phyloP scores from a whole-genome alignment of 495 filamentous ascomycete species.

The Penicillium pancosmium region DNA sequence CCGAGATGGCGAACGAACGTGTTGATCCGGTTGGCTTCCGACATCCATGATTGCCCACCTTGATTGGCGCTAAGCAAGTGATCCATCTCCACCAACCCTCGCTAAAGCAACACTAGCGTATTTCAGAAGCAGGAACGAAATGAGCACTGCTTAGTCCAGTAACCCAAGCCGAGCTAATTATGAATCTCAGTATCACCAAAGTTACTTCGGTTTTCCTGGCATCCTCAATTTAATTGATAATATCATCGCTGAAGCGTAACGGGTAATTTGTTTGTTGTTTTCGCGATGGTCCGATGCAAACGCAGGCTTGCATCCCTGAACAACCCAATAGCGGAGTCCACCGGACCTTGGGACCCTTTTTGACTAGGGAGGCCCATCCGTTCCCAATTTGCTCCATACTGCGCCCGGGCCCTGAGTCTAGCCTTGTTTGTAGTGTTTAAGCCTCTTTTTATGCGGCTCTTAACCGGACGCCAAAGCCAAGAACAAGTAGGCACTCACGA shows the following conservation, averaged over 20 bases:
- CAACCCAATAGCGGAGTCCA: neutral
- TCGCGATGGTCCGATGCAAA: neutral
- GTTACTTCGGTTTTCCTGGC: neutral
- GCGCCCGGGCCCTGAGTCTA: slow-evolving; percentile 12
- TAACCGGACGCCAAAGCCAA: slow-evolving; percentile 16
- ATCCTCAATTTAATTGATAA: neutral
- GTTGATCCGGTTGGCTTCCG: slow-evolving; percentile 7
- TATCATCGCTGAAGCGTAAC: neutral
- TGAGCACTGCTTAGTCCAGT: neutral
- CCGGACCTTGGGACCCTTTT: slow-evolving; percentile 3
- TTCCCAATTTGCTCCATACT: slow-evolving; percentile 3
- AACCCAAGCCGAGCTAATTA: neutral
- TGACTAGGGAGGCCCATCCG: neutral
- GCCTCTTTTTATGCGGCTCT: slow-evolving; percentile 28
- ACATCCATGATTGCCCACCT: neutral
- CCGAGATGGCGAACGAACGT: slow-evolving; percentile 6
- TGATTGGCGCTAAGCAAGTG: neutral
- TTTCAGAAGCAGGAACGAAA: neutral
- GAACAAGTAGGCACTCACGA: slow-evolving; percentile 2
- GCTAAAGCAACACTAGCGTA: slow-evolving; percentile 1
- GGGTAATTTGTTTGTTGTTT: neutral
- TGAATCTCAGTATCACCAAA: neutral
- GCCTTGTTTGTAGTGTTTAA: slow-evolving; percentile 6
- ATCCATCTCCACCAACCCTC: neutral
- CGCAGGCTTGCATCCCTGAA: neutral